Base-by-base conservation (phyloP, 106 monocot species). In the Ottelia alismoides region DNA sequence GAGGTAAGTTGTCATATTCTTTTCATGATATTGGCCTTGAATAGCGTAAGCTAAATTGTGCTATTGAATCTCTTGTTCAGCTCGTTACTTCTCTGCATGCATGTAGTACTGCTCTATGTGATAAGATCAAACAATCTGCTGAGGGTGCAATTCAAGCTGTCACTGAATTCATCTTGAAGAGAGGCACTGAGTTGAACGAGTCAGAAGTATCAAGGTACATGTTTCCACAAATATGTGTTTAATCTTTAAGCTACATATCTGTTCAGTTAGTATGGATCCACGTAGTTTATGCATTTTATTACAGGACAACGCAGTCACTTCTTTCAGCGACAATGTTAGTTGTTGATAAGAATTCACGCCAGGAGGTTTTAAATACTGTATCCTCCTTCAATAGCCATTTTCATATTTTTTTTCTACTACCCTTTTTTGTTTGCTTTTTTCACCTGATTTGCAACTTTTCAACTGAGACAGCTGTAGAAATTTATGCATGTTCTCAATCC, bases 111-210 rank as follows among this genome's bases (percentile, higher is more conserved):
- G 81, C 89, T 26, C 58, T 89, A 69, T 89, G 89, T 67, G 96
- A 96, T 63, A 96, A 89, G 69, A 72, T 85, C 57, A 96, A 89
- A 62, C 81, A 82, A 66, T 96, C 96, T 44, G 78, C 89, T 61
- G 96, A 96, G 79, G 96, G 85, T 65, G 69, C 82, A 55, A 79
- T 89, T 74, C 96, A 82, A 72, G 85, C 89, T 65, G 72, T 96
- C 45, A 77, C 54, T 56, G 89, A 89, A 55, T 85, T 96, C 52
- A 96, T 96, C 30, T 55, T 44, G 35, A 89, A 65, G 57, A 67
- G 96, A 73, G 88, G 96, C 56, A 76, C 53, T 58, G 84, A 96
- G 40, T 68, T 96, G 56, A 72, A 70, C 79, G 89, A 82, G 72
- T 27, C 66, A 68, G 89, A 96, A 69, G 67, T 96, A 25, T 66